A percentile compares a stretch with the other conserved stretches of the same genome.
Evolutionary conservation across 805 yeast species (phyloP).

Genomic region (Ogataea haglerorum): DNA sequence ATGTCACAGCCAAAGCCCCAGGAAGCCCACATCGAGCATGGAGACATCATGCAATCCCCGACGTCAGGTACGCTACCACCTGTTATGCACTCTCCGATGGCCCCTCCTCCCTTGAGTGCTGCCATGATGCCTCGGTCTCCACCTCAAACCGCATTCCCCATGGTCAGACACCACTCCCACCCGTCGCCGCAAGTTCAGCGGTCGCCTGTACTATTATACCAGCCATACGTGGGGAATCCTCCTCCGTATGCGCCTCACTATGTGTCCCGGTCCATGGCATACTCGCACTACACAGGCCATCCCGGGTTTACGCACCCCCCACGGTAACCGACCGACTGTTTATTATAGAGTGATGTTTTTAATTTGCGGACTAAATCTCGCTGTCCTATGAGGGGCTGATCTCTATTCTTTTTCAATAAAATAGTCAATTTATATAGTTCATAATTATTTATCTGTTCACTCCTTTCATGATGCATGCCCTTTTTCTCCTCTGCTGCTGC

Average conservation of each 20-base stretch:
- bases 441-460: neutral
- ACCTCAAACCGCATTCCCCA: slow-evolving; percentile 1
- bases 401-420: neutral
- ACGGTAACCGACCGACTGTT: neutral
- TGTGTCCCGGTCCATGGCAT: slow-evolving; percentile 2
- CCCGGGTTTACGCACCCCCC: neutral
- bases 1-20: slow-evolving; percentile 24
- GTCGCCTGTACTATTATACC: slow-evolving; percentile 1
- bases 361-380: neutral
- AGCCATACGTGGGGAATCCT: slow-evolving; percentile 4
- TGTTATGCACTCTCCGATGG: neutral
- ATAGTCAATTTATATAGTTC: neutral
- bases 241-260: slow-evolving; percentile 11
- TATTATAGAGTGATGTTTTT: neutral
- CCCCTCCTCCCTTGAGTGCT: slow-evolving; percentile 2
- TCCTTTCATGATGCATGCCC: neutral
- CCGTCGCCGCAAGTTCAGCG: slow-evolving; percentile 4
- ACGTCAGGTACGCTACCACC: slow-evolving; percentile 1
- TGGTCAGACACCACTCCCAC: slow-evolving; percentile 5
- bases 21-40: slow-evolving; percentile 16
- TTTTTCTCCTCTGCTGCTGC: slow-evolving; percentile 1
- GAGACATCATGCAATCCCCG: slow-evolving; percentile 10
- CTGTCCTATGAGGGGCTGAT: neutral
- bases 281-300: slow-evolving; percentile 4
- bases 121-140: slow-evolving; percentile 8